Evolutionary conservation across 2,329 filamentous ascomycete species (phyloP).

Genomic region (Colletotrichum destructivum): DNA sequence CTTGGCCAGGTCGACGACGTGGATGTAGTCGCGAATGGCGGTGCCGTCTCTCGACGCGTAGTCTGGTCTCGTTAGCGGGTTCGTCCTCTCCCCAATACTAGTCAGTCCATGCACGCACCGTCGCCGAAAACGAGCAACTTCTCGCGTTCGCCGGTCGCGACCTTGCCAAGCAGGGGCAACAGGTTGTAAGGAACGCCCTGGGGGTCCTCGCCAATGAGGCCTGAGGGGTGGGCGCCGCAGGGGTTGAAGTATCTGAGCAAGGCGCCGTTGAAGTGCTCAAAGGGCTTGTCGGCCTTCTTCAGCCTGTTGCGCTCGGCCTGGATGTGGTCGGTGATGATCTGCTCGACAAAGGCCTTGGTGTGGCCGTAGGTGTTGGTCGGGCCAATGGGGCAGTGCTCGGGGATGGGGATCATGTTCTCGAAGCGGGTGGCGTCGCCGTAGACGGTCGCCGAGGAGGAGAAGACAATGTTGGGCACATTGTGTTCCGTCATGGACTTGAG

Average conservation of each 20-base stretch:
- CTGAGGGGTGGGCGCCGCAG: constrained; percentile 92
- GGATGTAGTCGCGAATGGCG: constrained; percentile 97
- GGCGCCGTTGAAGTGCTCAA: constrained; percentile 91
- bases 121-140: constrained; percentile 96
- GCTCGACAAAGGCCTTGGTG: constrained; percentile 94
- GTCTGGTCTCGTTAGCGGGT: constrained; percentile 68
- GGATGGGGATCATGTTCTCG: constrained; percentile 98
- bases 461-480: constrained; percentile 97
- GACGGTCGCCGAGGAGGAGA: constrained; percentile 97
- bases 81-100: neutral
- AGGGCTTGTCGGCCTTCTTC: constrained; percentile 83
- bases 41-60: constrained; percentile 93
- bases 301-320: constrained; percentile 87
- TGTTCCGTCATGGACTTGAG: constrained; percentile 89
- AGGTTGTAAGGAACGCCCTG: constrained; percentile 97
- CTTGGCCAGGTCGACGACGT: constrained; percentile 89
- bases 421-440: constrained; percentile 98
- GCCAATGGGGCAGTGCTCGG: constrained; percentile 94
- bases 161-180: constrained; percentile 92
- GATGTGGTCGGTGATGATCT: constrained; percentile 91
- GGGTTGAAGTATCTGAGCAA: constrained; percentile 98
- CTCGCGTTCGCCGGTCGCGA: constrained; percentile 93
- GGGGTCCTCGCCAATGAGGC: constrained; percentile 98
- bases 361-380: constrained; percentile 98
- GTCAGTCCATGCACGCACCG: constrained; percentile 67